Conservation (phyloP, 352 stramenopile species). For the Globisporangium recalcitrans region DNA sequence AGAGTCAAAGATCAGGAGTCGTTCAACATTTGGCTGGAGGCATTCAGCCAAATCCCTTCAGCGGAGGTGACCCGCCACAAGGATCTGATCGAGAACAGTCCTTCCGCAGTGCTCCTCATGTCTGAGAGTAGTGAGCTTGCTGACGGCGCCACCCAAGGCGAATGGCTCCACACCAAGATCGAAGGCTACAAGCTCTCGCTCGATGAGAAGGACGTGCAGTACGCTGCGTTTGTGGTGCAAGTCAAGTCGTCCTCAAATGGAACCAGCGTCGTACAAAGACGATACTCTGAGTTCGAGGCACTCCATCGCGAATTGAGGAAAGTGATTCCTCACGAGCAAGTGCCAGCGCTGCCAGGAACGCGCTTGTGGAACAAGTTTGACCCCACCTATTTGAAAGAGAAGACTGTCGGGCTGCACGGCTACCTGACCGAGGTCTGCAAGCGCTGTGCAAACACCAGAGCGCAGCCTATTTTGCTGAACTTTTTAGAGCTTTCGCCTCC, state of each 20-base stretch:
- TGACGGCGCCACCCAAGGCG: slow-evolving; percentile 20
- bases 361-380: slow-evolving; percentile 86
- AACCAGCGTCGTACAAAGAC: slow-evolving; percentile 67
- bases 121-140: slow-evolving; percentile 25
- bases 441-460: slow-evolving; percentile 63
- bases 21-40: slow-evolving; percentile 71
- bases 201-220: slow-evolving; percentile 69
- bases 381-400: slow-evolving; percentile 74
- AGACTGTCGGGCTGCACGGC: slow-evolving; percentile 59
- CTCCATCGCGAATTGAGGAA: slow-evolving; percentile 73
- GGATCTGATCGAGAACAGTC: slow-evolving; percentile 77
- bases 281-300: slow-evolving; percentile 75
- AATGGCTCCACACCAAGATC: slow-evolving; percentile 80
- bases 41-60: slow-evolving; percentile 50
- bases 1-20: slow-evolving; percentile 67
- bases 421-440: slow-evolving; percentile 76
- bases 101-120: slow-evolving; percentile 71
- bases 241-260: slow-evolving; percentile 58
- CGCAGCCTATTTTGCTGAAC: slow-evolving; percentile 52
- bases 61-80: slow-evolving; percentile 62
- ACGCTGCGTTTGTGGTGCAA: slow-evolving; percentile 76
- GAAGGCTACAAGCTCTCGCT: slow-evolving; percentile 62
- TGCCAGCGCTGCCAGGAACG: slow-evolving; percentile 60
- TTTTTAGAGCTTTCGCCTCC: slow-evolving; percentile 50
- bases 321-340: slow-evolving; percentile 73